Conservation (phyloP, 2,329 filamentous ascomycete species). For the Fusarium liriodendri region DNA sequence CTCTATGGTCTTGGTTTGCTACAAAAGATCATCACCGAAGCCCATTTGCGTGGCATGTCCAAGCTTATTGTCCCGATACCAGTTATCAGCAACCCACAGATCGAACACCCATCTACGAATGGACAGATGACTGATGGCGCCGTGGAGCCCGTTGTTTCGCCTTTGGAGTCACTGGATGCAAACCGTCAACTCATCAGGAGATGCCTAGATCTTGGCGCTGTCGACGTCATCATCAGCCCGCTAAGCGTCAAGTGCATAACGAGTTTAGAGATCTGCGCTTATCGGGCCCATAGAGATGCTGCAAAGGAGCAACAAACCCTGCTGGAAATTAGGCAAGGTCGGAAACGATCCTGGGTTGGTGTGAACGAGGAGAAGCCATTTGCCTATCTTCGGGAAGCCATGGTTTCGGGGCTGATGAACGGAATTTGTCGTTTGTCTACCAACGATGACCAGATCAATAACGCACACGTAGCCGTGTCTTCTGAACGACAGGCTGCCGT, state of each 20-base stretch:
- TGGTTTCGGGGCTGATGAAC: constrained; percentile 92
- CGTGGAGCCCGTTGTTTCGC: constrained; percentile 49
- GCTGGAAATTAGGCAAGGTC: constrained; percentile 76
- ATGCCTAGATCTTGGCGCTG: constrained; percentile 87
- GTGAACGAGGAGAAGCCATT: constrained; percentile 87
- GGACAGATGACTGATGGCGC: constrained; percentile 53
- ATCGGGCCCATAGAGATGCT: constrained; percentile 82
- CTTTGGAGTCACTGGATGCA: constrained; percentile 42
- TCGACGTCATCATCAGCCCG: constrained; percentile 86
- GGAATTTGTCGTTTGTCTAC: constrained; percentile 82
- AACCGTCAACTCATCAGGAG: constrained; percentile 66
- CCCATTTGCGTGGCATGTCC: constrained; percentile 65
- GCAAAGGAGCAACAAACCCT: constrained; percentile 78
- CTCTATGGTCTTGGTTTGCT: constrained; percentile 67
- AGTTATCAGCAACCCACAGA: constrained; percentile 57
- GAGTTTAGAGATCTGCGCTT: constrained; percentile 83
- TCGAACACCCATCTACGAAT: constrained; percentile 39
- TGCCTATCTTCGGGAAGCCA: constrained; percentile 89
- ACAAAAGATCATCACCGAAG: constrained; percentile 68
- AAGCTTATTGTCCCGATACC: constrained; percentile 69
- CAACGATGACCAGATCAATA: constrained; percentile 70
- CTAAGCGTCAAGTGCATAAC: constrained; percentile 79
- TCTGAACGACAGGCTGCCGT: constrained; percentile 74
- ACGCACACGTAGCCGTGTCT: constrained; percentile 75
- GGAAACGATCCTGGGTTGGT: constrained; percentile 93